Evolutionary conservation across 2,329 filamentous ascomycete species (phyloP), one percentile per base, ranked within the genome.

Genomic region (Fusarium robinianum): DNA sequence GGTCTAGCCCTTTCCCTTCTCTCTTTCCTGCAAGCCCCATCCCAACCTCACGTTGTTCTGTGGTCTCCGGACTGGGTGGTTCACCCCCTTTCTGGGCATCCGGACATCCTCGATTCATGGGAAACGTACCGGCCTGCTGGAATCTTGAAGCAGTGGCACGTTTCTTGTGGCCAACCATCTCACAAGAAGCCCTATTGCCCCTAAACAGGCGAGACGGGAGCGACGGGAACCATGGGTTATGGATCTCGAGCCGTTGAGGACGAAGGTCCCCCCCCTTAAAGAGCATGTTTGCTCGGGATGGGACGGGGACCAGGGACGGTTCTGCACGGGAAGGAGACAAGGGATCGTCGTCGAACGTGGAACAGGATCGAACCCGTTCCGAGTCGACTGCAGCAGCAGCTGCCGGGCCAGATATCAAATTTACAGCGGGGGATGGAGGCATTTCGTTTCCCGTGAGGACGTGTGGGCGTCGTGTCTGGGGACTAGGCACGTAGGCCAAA

Each of bases 141-240:
- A 30, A 47, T 49, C 35, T 53, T 44, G 49, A 44, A 49, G 38
- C 40, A 32, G 46, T 41, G 26, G 45, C 21, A 49, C 39, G 30
- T 31, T 33, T 44, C 37, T 44, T 37, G 55, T 37, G 39, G 49
- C 63, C 62, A 69, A 67, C 62, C 65, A 64, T 46, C 48, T 55
- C 26, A 19, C 55, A 44, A 52, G 53, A 55, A 58, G 48, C 53
- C 45, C 41, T 19, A 40, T 46, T 49, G 16, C 52, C 44, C 54
- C 49, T 49, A 39, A 53, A 55, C n/a, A 51, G 49, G 46, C 51
- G 53, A 61, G 44, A 51, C 46, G 52, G 52, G 53, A 56, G 18
- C 41, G 49, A 58, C 58, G 58, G 58, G 58, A 61, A 52, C 51
- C 49, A 61, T 56, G 56, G 58, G 46, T 47, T 54, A 61, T 57